These are phyloP conservation scores for Geosmithia morbida DNA, from an alignment of 2,329 filamentous ascomycete genomes.

Conservation along the genomic window DNA sequence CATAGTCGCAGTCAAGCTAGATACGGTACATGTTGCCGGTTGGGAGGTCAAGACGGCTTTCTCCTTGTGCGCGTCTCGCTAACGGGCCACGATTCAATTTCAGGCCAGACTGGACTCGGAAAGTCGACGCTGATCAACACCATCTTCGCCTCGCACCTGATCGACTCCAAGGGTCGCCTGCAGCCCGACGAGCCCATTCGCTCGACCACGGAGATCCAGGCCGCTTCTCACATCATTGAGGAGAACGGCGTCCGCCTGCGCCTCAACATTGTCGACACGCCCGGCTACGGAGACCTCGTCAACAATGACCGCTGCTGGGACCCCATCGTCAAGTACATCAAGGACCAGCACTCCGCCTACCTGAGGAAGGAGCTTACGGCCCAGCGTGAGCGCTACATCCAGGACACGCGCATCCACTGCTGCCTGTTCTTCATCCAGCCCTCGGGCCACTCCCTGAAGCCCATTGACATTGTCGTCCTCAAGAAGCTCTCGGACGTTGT, in stretches of 20 bases:
- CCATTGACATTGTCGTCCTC: slow-evolving; percentile 96
- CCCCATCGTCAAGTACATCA: slow-evolving; percentile 99
- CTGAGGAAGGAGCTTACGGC: slow-evolving; percentile 98
- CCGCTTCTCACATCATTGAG: slow-evolving; percentile 96
- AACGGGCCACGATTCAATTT: slow-evolving; percentile 5
- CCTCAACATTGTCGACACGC: slow-evolving; percentile 97
- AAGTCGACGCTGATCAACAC: slow-evolving; percentile 99
- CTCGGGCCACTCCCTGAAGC: slow-evolving; percentile 94
- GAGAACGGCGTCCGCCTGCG: slow-evolving; percentile 96
- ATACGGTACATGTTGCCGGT: background rate
- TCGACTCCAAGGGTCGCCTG: slow-evolving; percentile 95
- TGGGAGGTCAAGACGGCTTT: background rate
- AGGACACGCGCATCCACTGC: slow-evolving; percentile 98
- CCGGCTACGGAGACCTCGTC: slow-evolving; percentile 94
- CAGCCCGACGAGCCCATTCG: slow-evolving; percentile 85
- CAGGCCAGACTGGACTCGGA: slow-evolving; percentile 95
- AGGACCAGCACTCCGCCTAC: slow-evolving; percentile 99
- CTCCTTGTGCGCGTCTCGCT: background rate
- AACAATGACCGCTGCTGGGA: slow-evolving; percentile 99
- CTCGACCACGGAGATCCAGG: slow-evolving; percentile 94
- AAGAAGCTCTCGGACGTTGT: slow-evolving; percentile 99
- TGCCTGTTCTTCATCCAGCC: slow-evolving; percentile 99
- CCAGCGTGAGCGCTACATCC: slow-evolving; percentile 97
- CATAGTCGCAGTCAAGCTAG: background rate
- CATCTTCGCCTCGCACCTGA: slow-evolving; percentile 98